A percentile compares a stretch with the other conserved stretches of the same genome.
phyloP scores from a whole-genome alignment of 306 rosid genomes.

The Cicer arietinum region DNA sequence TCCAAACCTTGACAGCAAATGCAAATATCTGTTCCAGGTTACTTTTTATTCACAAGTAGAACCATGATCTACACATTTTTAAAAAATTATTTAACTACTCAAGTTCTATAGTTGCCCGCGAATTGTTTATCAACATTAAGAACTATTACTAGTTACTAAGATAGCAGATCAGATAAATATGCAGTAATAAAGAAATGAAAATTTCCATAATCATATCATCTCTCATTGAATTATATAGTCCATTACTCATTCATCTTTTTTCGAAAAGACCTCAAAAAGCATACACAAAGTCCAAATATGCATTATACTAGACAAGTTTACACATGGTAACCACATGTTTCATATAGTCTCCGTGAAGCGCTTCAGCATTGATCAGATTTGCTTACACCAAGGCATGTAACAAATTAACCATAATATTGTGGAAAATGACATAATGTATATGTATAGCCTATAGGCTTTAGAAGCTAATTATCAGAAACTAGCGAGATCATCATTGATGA shows the following conservation, averaged over 20 bases:
- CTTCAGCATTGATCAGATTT: slow-evolving; percentile 34
- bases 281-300: slow-evolving; percentile 24
- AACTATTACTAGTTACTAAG: background rate
- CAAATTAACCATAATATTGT: slow-evolving; percentile 25
- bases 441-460: background rate
- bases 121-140: slow-evolving; percentile 15
- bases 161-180: slow-evolving; percentile 5
- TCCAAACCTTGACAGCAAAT: no score
- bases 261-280: slow-evolving; percentile 27
- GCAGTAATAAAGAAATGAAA: slow-evolving; percentile 27
- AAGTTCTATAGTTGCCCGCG: slow-evolving; percentile 3
- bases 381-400: slow-evolving; percentile 15
- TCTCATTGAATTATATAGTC: slow-evolving; percentile 19
- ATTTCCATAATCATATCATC: background rate
- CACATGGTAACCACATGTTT: slow-evolving; percentile 24
- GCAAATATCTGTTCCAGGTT: background rate
- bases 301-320: slow-evolving; percentile 17
- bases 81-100: slow-evolving; percentile 28
- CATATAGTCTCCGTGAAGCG: slow-evolving; percentile 8
- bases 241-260: slow-evolving; percentile 2
- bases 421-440: background rate
- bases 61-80: slow-evolving; percentile 11
- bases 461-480: slow-evolving; percentile 33
- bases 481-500: background rate
- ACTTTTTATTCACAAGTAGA: slow-evolving; percentile 1